These are phyloP conservation scores for Talaromyces sp. DNA, from an alignment of 2,329 filamentous ascomycete genomes.

Conservation along the genomic window DNA sequence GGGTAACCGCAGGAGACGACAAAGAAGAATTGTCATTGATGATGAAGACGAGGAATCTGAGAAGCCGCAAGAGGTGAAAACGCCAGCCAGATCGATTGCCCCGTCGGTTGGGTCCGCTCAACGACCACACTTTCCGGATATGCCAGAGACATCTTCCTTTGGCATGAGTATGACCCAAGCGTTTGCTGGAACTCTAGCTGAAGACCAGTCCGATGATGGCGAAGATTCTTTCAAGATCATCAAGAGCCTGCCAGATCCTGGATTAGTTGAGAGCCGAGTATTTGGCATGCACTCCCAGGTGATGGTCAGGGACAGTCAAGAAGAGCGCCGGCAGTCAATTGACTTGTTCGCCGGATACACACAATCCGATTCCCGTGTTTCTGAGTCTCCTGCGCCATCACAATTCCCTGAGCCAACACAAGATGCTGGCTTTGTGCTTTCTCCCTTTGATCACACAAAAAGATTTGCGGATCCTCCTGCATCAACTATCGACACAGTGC, in stretches of 20 bases:
- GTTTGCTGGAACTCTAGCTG: slow-evolving; percentile 83
- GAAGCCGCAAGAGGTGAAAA: slow-evolving; percentile 18
- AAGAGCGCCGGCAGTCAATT: slow-evolving; percentile 33
- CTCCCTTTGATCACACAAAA: slow-evolving; percentile 61
- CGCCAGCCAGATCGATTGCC: slow-evolving; percentile 25
- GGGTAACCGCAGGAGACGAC: slow-evolving; percentile 42
- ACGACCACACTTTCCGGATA: slow-evolving; percentile 60
- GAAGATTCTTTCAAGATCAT: slow-evolving; percentile 49
- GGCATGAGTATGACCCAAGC: slow-evolving; percentile 76
- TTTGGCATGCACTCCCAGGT: slow-evolving; percentile 54
- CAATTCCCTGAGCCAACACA: slow-evolving; percentile 73
- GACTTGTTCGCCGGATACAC: slow-evolving; percentile 41
- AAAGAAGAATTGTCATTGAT: slow-evolving; percentile 58
- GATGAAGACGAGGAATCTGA: slow-evolving; percentile 44
- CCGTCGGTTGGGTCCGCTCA: slow-evolving; percentile 25
- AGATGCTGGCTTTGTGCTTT: slow-evolving; percentile 69
- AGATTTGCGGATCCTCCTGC: slow-evolving; percentile 60
- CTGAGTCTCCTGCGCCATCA: slow-evolving; percentile 43
- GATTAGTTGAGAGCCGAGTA: slow-evolving; percentile 53
- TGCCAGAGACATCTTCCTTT: slow-evolving; percentile 46
- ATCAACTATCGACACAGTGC: slow-evolving; percentile 67
- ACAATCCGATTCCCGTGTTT: slow-evolving; percentile 27
- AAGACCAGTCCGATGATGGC: slow-evolving; percentile 41
- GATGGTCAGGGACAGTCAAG: slow-evolving; percentile 55
- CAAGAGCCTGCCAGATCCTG: slow-evolving; percentile 47